Evolutionary conservation across 2,329 filamentous ascomycete species (phyloP).

Genomic region (Colletotrichum truncatum): DNA sequence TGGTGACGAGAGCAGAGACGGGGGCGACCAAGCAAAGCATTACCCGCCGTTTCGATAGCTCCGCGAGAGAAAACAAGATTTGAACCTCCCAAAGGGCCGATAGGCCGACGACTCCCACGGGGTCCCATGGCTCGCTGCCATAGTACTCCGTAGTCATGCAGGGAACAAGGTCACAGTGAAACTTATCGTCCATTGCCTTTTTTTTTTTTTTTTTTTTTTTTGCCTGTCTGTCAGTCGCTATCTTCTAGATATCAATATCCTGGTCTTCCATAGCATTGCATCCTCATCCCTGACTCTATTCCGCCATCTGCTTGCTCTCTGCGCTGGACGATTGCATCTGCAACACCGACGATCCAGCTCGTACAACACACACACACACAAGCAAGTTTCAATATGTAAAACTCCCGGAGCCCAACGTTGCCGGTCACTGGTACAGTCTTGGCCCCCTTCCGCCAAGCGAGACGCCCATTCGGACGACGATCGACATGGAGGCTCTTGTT

Average conservation of each 20-base stretch:
- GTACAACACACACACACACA: too few relatives aligned
- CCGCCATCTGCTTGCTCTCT: background rate
- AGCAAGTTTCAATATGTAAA: too few relatives aligned
- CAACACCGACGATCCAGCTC: background rate
- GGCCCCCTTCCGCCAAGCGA: constrained; percentile 6
- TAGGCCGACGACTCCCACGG: background rate
- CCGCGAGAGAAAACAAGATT: constrained; percentile 7
- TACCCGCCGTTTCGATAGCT: background rate
- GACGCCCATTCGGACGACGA: constrained; percentile 5
- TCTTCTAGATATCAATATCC: too few relatives aligned
- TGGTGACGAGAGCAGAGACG: background rate
- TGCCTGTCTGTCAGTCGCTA: background rate
- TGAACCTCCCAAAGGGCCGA: constrained; percentile 14
- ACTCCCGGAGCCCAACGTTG: background rate
- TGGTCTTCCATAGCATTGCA: too few relatives aligned
- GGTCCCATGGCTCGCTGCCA: background rate
- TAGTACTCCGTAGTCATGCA: background rate
- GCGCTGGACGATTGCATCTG: background rate
- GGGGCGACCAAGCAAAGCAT: background rate
- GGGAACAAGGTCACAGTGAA: background rate
- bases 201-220: too few relatives aligned
- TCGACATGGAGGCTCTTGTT: constrained; percentile 19
- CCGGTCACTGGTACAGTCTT: background rate
- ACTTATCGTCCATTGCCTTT: too few relatives aligned
- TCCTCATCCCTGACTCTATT: too few relatives aligned